Conservation (phyloP, 345 rosid genomes). For the Boechera retrofracta region DNA sequence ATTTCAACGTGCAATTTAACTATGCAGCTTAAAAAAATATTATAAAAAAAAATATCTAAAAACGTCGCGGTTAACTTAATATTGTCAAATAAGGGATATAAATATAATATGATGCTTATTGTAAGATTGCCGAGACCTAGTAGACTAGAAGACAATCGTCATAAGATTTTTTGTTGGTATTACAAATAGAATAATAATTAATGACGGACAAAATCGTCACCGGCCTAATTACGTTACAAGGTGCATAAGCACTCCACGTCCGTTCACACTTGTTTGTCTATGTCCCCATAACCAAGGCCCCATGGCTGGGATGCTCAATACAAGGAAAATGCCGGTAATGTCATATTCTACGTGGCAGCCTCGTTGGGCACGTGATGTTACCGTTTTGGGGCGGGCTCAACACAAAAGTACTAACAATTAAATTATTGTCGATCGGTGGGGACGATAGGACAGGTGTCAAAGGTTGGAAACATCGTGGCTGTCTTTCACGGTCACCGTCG, state of each 20-base stretch:
- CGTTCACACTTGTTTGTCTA: conserved; percentile 35
- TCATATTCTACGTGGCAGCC: conserved; percentile 37
- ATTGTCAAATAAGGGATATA: background rate
- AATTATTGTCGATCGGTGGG: conserved; percentile 13
- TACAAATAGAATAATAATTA: conserved; percentile 35
- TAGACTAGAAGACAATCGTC: conserved; percentile 32
- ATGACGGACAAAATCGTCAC: conserved; percentile 25
- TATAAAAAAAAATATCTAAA: background rate
- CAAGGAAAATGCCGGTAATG: conserved; percentile 22
- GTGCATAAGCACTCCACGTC: conserved; percentile 38
- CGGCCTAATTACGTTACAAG: conserved; percentile 37
- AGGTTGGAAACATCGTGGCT: conserved; percentile 25
- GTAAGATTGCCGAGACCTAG: background rate
- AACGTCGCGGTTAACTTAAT: background rate
- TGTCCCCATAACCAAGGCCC: conserved; percentile 33
- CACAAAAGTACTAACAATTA: background rate
- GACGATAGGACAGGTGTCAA: conserved; percentile 38
- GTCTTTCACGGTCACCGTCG: conserved; percentile 44
- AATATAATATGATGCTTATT: background rate
- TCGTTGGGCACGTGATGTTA: conserved; percentile 34
- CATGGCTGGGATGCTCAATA: conserved; percentile 14
- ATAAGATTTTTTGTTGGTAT: background rate
- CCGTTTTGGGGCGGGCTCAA: conserved; percentile 8
- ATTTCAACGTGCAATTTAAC: background rate
- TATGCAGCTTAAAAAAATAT: background rate